phyloP scores from a whole-genome alignment of 495 filamentous ascomycete genomes.

The Lasiosphaeria miniovina region DNA sequence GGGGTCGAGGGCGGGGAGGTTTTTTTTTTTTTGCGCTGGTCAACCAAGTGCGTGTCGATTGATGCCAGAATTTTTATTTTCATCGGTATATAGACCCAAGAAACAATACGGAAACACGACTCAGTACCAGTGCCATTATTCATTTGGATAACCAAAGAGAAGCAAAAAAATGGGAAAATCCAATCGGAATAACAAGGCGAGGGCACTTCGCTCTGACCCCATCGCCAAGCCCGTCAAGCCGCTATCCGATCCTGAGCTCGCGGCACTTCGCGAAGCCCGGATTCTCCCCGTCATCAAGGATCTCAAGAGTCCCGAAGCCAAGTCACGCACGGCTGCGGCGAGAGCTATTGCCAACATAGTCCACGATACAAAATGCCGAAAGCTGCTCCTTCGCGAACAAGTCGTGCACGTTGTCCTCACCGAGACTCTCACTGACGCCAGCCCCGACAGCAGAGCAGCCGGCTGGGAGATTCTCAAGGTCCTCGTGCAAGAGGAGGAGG shows the following conservation, averaged over 20 bases:
- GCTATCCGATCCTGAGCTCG: constrained; percentile 53
- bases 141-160: neutral
- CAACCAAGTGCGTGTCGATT: no score
- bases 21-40: no score
- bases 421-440: constrained; percentile 57
- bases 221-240: constrained; percentile 51
- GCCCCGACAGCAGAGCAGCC: constrained; percentile 53
- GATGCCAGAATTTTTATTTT: no score
- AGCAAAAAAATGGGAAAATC: constrained; percentile 40
- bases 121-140: neutral
- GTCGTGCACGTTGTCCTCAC: constrained; percentile 58
- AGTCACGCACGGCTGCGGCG: constrained; percentile 51
- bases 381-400: constrained; percentile 58
- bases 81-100: no score
- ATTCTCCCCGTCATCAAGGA: constrained; percentile 57
- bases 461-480: constrained; percentile 61
- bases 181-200: constrained; percentile 36
- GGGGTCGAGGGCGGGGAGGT: no score
- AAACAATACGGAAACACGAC: neutral
- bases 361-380: constrained; percentile 54
- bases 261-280: constrained; percentile 52
- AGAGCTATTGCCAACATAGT: constrained; percentile 56
- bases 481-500: constrained; percentile 56
- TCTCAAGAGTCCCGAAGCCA: constrained; percentile 53
- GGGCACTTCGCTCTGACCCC: constrained; percentile 40